Conservation (phyloP, 306 rosid genomes). For the Lotus japonicus region DNA sequence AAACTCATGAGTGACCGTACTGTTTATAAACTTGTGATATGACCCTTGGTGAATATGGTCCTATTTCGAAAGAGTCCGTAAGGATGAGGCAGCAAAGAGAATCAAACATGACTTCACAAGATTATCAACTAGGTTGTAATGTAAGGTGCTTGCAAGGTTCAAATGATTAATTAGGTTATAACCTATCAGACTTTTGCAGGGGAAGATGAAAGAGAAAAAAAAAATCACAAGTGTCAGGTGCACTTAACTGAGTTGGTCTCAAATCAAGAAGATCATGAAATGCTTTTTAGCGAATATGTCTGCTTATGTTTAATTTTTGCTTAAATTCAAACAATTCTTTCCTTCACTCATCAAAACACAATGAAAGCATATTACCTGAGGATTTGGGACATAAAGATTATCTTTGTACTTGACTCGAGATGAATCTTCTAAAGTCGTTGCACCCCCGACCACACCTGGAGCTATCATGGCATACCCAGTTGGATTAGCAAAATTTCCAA, state of each 20-base stretch:
- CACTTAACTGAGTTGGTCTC: not conserved
- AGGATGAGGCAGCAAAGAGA: not conserved
- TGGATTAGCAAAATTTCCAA: constrained; percentile 73
- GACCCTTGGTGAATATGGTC: not conserved
- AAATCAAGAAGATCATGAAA: not conserved
- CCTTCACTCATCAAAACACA: not conserved
- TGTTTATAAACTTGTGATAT: too few relatives aligned
- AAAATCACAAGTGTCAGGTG: not conserved
- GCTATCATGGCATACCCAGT: constrained; percentile 76
- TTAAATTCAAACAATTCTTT: not conserved
- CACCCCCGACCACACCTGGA: constrained; percentile 87
- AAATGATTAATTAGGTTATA: not conserved
- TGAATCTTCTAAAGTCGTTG: constrained; percentile 77
- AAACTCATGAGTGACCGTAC: not conserved
- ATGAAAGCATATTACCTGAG: constrained; percentile 54
- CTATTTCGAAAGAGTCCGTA: not conserved
- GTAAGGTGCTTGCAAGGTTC: too few relatives aligned
- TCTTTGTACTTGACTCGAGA: constrained; percentile 91
- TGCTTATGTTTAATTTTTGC: not conserved
- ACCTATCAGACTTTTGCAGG: not conserved
- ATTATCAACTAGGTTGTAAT: not conserved
- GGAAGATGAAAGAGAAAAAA: not conserved
- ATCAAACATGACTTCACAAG: not conserved
- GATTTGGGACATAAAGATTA: constrained; percentile 83
- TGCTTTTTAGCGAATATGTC: not conserved